Evolutionary conservation across 2,329 filamentous ascomycete genomes (phyloP).

Genomic region (Beauveria sp.): DNA sequence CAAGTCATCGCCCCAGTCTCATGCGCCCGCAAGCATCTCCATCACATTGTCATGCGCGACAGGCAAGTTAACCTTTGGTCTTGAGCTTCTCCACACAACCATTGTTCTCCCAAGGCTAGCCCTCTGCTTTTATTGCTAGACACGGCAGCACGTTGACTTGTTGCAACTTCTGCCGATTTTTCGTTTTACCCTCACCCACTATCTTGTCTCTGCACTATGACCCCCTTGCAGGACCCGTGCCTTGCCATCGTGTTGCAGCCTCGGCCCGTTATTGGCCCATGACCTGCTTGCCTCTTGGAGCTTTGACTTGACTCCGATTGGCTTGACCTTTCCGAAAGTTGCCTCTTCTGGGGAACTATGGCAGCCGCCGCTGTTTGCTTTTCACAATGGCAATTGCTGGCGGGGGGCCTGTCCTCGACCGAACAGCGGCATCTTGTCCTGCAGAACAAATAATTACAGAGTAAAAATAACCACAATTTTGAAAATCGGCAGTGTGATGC

Average conservation of each 20-base stretch:
- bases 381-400: not conserved
- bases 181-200: not conserved
- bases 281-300: not conserved
- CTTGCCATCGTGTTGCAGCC: conserved; percentile 4
- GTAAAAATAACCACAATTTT: not conserved
- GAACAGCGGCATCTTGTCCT: not conserved
- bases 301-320: conserved; percentile 1
- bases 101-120: not conserved
- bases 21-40: conserved; percentile 3
- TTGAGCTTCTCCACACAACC: not conserved
- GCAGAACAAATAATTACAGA: not conserved
- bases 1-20: not conserved
- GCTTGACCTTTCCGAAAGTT: not conserved
- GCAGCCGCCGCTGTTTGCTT: not conserved
- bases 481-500: not conserved
- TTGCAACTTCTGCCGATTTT: not conserved
- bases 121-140: not conserved
- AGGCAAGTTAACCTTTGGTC: not conserved
- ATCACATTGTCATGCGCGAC: not conserved
- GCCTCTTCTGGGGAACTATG: not conserved
- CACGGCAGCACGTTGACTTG: not conserved
- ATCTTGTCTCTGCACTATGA: not conserved
- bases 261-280: conserved; percentile 5
- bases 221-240: not conserved
- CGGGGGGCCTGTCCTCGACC: not conserved